These are phyloP conservation scores for Nitzschia sp. DNA, from an alignment of 108 stramenopile species.

Conservation along the genomic window DNA sequence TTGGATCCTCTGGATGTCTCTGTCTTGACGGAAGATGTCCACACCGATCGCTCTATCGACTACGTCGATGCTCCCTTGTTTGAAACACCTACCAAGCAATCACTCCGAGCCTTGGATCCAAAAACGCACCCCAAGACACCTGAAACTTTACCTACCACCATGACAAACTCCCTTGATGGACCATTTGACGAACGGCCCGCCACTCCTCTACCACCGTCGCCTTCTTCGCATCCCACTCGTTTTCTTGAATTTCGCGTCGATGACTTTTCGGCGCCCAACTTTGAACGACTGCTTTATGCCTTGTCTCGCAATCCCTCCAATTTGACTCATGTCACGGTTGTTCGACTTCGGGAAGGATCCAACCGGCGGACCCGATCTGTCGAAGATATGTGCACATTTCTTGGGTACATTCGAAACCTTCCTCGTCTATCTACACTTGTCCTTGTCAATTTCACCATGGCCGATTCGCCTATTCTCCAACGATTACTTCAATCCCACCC, in stretches of 20 bases:
- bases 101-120: neutral
- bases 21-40: slow-evolving; percentile 2
- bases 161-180: neutral
- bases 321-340: neutral
- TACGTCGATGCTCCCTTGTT: neutral
- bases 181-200: neutral
- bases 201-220: neutral
- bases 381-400: neutral
- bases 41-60: neutral
- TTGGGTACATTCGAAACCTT: neutral
- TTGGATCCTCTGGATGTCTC: slow-evolving; percentile 7
- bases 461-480: neutral
- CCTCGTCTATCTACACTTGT: neutral
- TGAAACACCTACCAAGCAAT: neutral
- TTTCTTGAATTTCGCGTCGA: slow-evolving; percentile 1
- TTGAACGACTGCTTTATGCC: neutral
- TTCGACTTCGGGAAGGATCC: neutral
- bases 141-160: neutral
- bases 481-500: neutral
- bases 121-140: neutral
- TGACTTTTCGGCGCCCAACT: neutral
- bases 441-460: neutral
- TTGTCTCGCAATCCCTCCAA: neutral
- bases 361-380: neutral
- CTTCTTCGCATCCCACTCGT: neutral